phyloP scores from a whole-genome alignment of 352 stramenopile genomes.

The Globisporangium camurandrum region DNA sequence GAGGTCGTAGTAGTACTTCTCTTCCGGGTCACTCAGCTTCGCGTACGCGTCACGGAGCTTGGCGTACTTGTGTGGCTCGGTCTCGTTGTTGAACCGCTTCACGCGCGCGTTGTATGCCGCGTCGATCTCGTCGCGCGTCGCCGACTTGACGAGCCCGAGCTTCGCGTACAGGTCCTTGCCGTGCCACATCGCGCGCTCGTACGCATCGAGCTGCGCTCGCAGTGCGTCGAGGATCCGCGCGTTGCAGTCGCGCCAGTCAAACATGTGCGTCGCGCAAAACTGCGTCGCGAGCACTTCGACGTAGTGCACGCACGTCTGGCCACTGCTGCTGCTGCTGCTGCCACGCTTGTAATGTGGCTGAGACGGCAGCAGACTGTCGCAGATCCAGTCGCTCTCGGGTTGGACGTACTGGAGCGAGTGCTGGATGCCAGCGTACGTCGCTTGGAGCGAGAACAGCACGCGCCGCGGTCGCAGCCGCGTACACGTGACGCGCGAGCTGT shows the following conservation, averaged over 20 bases:
- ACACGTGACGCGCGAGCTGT: slow-evolving; percentile 60
- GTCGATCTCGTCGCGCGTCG: slow-evolving; percentile 67
- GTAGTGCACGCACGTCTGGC: slow-evolving; percentile 67
- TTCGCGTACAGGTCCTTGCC: slow-evolving; percentile 79
- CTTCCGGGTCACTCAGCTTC: slow-evolving; percentile 66
- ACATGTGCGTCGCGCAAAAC: slow-evolving; percentile 75
- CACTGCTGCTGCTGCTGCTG: slow-evolving; percentile 28
- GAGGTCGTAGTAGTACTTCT: slow-evolving; percentile 84
- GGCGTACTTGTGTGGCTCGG: slow-evolving; percentile 76
- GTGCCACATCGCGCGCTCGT: slow-evolving; percentile 72
- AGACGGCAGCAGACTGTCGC: no score
- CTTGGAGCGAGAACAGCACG: slow-evolving; percentile 74
- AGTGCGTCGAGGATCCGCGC: slow-evolving; percentile 53
- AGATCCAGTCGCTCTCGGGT: slow-evolving; percentile 76
- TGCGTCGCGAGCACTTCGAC: slow-evolving; percentile 49
- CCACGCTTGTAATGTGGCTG: no score
- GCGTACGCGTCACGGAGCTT: slow-evolving; percentile 75
- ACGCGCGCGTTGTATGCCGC: slow-evolving; percentile 73
- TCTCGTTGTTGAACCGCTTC: slow-evolving; percentile 83
- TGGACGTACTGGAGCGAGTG: slow-evolving; percentile 73
- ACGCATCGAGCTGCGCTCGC: slow-evolving; percentile 48
- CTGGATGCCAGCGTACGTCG: slow-evolving; percentile 55
- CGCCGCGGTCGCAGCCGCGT: slow-evolving; percentile 40
- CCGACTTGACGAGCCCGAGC: slow-evolving; percentile 65
- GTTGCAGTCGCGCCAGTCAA: slow-evolving; percentile 47